These are phyloP conservation scores for Aquilaria yunnanensis DNA, from an alignment of 345 rosid species.

Conservation along the genomic window DNA sequence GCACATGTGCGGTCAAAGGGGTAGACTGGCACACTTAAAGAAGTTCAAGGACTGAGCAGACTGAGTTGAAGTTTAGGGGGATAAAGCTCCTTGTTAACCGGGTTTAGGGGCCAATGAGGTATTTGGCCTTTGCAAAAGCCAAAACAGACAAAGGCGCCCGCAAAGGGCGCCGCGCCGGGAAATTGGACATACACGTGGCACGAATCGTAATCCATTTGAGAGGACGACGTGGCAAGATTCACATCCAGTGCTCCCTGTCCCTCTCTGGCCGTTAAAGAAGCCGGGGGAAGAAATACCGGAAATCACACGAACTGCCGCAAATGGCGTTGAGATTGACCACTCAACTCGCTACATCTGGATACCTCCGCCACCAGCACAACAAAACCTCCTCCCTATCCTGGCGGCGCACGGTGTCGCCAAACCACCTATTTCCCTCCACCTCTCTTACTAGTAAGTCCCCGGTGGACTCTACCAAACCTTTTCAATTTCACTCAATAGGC, in stretches of 20 bases:
- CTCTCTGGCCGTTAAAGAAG: background rate
- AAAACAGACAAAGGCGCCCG: too few species aligned
- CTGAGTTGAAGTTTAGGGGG: too few species aligned
- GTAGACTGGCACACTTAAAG: too few species aligned
- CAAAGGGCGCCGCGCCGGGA: background rate
- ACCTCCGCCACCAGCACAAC: conserved; percentile 1
- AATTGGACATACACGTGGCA: conserved; percentile 13
- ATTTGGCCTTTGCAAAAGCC: too few species aligned
- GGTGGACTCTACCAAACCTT: background rate
- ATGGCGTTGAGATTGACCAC: conserved; percentile 59
- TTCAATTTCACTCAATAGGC: background rate
- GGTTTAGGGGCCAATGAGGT: too few species aligned
- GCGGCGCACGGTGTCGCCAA: background rate
- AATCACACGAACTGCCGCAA: background rate
- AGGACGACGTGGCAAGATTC: conserved; percentile 23
- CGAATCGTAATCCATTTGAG: conserved; percentile 28
- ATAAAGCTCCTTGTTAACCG: too few species aligned
- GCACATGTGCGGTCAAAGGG: too few species aligned
- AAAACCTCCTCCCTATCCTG: conserved; percentile 6
- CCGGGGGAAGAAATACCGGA: background rate
- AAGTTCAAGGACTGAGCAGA: too few species aligned
- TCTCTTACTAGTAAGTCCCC: conserved; percentile 5
- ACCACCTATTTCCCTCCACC: background rate
- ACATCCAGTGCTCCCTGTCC: conserved; percentile 21
- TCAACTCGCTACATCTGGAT: conserved; percentile 27